phyloP scores from a whole-genome alignment of 257 asterid genomes.

The Mentha longifolia region DNA sequence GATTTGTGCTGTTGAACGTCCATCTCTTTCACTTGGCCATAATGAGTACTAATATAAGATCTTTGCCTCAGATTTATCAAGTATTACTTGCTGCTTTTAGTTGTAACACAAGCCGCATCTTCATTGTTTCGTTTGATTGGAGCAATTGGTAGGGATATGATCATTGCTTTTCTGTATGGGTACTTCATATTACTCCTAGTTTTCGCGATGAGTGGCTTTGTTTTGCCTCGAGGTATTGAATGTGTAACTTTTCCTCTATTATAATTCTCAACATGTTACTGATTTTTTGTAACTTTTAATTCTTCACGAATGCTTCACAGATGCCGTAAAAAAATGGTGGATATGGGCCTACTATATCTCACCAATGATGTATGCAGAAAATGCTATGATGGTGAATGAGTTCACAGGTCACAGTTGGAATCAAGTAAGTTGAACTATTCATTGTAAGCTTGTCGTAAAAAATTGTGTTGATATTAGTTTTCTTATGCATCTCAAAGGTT shows the following conservation, averaged over 20 bases:
- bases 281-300: too few species aligned
- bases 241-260: neutral
- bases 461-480: neutral
- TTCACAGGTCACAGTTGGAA: constrained; percentile 52
- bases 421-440: constrained; percentile 33
- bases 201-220: constrained; percentile 46
- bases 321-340: constrained; percentile 42
- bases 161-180: constrained; percentile 51
- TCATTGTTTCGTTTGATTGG: constrained; percentile 52
- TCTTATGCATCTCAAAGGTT: constrained; percentile 32
- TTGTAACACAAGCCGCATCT: constrained; percentile 40
- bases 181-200: constrained; percentile 40
- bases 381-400: constrained; percentile 54
- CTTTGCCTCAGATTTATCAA: constrained; percentile 49
- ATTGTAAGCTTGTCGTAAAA: neutral
- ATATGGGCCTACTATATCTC: constrained; percentile 44
- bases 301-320: constrained; percentile 28
- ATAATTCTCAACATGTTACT: too few species aligned
- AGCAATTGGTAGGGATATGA: constrained; percentile 52
- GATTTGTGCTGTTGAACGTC: too few species aligned
- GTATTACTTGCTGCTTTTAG: constrained; percentile 46
- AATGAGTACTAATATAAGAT: neutral
- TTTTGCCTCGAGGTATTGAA: constrained; percentile 53
- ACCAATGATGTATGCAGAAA: constrained; percentile 48
- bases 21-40: too few species aligned